These are phyloP conservation scores for Scenedesmus sp. DNA, from an alignment of 163 green algal species.

Conservation along the genomic window DNA sequence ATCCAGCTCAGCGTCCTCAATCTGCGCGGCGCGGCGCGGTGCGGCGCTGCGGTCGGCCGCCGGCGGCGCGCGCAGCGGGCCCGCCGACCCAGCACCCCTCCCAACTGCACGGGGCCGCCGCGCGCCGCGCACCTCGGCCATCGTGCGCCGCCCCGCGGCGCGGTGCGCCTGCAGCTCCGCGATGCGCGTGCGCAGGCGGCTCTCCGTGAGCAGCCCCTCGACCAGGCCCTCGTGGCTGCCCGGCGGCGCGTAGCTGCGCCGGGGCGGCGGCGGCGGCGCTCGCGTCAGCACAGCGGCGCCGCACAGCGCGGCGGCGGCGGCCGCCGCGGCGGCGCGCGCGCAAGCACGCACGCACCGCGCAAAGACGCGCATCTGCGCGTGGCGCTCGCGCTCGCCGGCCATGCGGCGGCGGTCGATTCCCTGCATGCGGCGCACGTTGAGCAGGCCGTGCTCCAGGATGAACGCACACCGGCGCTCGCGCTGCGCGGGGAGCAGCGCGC, in stretches of 20 bases:
- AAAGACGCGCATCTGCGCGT: constrained; percentile 83
- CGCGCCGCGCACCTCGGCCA: constrained; percentile 65
- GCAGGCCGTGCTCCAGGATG: constrained; percentile 76
- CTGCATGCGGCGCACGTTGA: constrained; percentile 70
- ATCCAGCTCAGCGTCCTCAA: constrained; percentile 35
- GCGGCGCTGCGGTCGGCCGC: no score
- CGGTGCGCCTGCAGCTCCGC: constrained; percentile 80
- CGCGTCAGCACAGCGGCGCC: no score
- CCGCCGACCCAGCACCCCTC: no score
- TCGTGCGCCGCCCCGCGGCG: constrained; percentile 68
- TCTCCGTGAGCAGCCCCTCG: constrained; percentile 82
- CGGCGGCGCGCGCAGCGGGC: no score
- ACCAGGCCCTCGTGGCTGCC: constrained; percentile 84
- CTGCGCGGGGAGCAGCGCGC: constrained; percentile 48
- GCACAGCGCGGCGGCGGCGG: no score
- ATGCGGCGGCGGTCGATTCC: constrained; percentile 77
- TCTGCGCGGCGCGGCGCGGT: no score
- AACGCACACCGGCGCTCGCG: constrained; percentile 80
- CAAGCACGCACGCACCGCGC: constrained; percentile 53
- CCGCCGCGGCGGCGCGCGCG: not conserved
- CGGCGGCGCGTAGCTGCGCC: constrained; percentile 57
- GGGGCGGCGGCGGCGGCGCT: not conserved
- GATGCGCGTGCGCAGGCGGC: constrained; percentile 66
- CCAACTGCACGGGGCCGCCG: no score
- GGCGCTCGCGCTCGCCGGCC: constrained; percentile 76